A percentile compares a stretch with the other conserved stretches of the same genome.
Conservation (phyloP, 371 early-diverging fungal genomes). For the Aphelidium insulamus region DNA sequence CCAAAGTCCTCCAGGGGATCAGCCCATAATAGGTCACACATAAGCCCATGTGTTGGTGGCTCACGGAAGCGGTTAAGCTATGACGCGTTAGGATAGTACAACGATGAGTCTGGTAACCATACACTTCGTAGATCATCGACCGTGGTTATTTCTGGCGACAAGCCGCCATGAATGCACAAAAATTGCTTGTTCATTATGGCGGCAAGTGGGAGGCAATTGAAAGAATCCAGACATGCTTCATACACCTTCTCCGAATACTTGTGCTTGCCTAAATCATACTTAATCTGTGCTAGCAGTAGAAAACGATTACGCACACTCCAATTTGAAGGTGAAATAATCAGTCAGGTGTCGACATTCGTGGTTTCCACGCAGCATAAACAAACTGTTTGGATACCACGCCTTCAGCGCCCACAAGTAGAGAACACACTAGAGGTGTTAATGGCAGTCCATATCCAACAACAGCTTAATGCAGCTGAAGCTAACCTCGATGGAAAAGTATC, state of each 20-base stretch:
- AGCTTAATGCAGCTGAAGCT: background rate
- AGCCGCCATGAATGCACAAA: conserved; percentile 95
- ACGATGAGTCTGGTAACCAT: conserved; percentile 5
- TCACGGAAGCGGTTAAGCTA: conserved; percentile 84
- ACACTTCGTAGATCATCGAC: conserved; percentile 59
- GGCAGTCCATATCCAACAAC: background rate
- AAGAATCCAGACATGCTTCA: conserved; percentile 74
- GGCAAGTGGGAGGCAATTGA: conserved; percentile 82
- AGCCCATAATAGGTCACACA: conserved; percentile 96
- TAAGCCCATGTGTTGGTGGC: conserved; percentile 76
- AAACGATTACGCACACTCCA: conserved; percentile 51
- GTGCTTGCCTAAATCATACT: conserved; percentile 39
- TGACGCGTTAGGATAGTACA: conserved; percentile 1
- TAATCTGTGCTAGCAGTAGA: conserved; percentile 10
- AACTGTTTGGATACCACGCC: conserved; percentile 73
- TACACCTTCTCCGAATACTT: conserved; percentile 87
- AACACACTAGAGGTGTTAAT: conserved; percentile 35
- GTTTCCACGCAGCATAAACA: conserved; percentile 90
- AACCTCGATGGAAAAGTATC: conserved; percentile 76
- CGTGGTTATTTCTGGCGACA: conserved; percentile 80
- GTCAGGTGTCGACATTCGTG: conserved; percentile 97
- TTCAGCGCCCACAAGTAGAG: conserved; percentile 74
- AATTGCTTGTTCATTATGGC: conserved; percentile 94
- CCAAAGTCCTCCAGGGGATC: conserved; percentile 93
- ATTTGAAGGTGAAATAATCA: conserved; percentile 90